Conservation (phyloP, 1,284 basidiomycete species). For the Rhodotorula sp. region DNA sequence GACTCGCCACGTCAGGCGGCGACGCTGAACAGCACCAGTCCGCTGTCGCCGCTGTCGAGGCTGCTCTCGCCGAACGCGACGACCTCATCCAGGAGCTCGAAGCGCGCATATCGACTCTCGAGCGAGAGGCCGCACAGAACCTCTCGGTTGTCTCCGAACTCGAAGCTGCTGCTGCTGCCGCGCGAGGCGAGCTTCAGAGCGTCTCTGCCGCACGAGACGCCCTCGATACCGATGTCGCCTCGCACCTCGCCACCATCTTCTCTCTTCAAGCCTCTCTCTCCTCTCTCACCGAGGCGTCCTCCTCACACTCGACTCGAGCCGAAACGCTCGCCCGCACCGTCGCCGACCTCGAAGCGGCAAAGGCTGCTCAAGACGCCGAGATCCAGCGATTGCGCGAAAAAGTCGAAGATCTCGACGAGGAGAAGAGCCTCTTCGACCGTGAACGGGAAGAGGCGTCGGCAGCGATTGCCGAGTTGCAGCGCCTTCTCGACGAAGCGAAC, state of each 20-base stretch:
- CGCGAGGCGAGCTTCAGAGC: not conserved
- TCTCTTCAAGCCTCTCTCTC: conserved; percentile 20
- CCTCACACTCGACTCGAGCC: conserved; percentile 7
- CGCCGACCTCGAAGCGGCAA: conserved; percentile 19
- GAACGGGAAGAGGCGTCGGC: not conserved
- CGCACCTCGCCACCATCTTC: conserved; percentile 5
- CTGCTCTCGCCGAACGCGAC: not conserved
- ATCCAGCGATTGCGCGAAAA: not conserved
- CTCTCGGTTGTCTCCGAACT: not conserved
- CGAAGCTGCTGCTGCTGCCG: not conserved
- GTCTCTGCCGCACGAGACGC: not conserved
- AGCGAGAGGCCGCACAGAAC: not conserved
- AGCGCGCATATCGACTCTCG: not conserved
- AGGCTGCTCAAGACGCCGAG: conserved; percentile 10
- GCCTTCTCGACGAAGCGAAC: not conserved
- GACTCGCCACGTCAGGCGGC: too few relatives aligned
- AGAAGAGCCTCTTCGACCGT: not conserved
- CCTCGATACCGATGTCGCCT: conserved; percentile 2
- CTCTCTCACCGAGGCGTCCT: conserved; percentile 7
- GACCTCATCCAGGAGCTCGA: not conserved
- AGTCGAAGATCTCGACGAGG: not conserved
- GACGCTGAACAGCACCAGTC: too few relatives aligned
- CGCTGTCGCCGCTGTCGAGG: too few relatives aligned
- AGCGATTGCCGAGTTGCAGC: not conserved
- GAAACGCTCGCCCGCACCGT: conserved; percentile 4